Base-by-base conservation (phyloP, 2,329 filamentous ascomycete genomes). In the Camillea tinctor region DNA sequence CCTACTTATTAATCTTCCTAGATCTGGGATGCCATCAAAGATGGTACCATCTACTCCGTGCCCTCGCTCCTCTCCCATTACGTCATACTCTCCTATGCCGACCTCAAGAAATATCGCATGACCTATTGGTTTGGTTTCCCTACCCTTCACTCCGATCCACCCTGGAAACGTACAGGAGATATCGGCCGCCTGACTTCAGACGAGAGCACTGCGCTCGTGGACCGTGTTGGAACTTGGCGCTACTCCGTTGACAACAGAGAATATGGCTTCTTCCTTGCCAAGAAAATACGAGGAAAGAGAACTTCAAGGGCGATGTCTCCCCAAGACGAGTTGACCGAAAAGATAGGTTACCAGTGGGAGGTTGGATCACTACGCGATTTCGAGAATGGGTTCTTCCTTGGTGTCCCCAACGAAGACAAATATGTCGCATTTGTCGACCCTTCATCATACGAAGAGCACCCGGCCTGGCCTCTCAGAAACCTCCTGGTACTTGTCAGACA, bases 71-170 rank as follows among this genome's bases (percentile, higher is more conserved):
- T 99, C 19, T 88, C 92, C 4, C 95, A 92, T 6, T 98, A 97
- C 74, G 84, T 91, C 23, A 87, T 96, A 60, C 86, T 98, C 52
- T 97, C 92, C 17, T 99, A 92, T 74, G 94, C 95, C 63, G 94
- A 99, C 72, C 84, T 99, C 36, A 99, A 99, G 76, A 97, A 96
- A 73, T 98, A 98, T 79, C 92, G 89, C 64, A 97, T 98, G 73
- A 92, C 90, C n/a, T 98, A 98, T 77, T 96, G 96, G 88, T 98
- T 98, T 75, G 94, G 90, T 4, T 99, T 96, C 71, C 95, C 95
- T 1, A 93, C 94, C 17, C 82, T 99, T 51, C 93, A 96, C 73
- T 96, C 94, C 3, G 89, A 94, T 57, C 92, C 92, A 1, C 81
- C 84, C 24, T 99, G 95, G 95, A 88, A 85, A 68, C 80, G 88